These are phyloP conservation scores for Penicillium sp. DNA, from an alignment of 2,329 filamentous ascomycete genomes.

Conservation along the genomic window DNA sequence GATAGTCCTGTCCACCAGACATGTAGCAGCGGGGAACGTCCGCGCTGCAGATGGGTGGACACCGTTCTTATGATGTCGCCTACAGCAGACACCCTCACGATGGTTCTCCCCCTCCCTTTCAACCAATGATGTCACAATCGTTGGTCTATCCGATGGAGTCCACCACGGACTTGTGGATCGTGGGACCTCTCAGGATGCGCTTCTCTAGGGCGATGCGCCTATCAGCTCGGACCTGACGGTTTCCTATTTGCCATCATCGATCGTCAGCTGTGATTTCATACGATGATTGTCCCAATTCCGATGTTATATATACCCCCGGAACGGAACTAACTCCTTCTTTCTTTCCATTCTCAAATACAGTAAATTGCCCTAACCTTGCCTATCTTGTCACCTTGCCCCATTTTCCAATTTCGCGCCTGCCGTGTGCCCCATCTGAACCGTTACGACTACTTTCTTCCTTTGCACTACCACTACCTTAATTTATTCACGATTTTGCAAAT, in stretches of 20 bases:
- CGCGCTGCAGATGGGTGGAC: conserved; percentile 3
- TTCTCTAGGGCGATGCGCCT: conserved; percentile 5
- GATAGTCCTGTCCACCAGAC: conserved; percentile 6
- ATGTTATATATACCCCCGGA: conserved; percentile 13
- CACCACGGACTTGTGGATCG: neutral
- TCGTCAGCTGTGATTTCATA: conserved; percentile 16
- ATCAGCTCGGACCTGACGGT: conserved; percentile 6
- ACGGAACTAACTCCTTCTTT: conserved; percentile 1
- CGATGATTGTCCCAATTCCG: neutral
- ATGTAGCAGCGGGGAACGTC: neutral
- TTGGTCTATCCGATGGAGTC: conserved; percentile 9
- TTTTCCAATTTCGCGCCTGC: too few species aligned
- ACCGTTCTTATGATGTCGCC: conserved; percentile 19
- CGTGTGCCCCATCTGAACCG: conserved; percentile 4
- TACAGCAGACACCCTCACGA: conserved; percentile 1
- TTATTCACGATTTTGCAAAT: too few species aligned
- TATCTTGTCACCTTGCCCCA: conserved; percentile 9
- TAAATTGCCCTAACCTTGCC: conserved; percentile 13
- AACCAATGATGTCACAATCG: conserved; percentile 24
- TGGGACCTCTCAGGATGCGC: conserved; percentile 4
- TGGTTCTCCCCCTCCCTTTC: conserved; percentile 4
- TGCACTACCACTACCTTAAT: too few species aligned
- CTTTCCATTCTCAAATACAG: conserved; percentile 1
- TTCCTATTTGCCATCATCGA: conserved; percentile 13
- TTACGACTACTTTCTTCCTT: too few species aligned